A percentile compares a stretch with the other conserved stretches of the same genome.
phyloP scores from a whole-genome alignment of 208 protist genomes.

The Sergeia podlipaevii region DNA sequence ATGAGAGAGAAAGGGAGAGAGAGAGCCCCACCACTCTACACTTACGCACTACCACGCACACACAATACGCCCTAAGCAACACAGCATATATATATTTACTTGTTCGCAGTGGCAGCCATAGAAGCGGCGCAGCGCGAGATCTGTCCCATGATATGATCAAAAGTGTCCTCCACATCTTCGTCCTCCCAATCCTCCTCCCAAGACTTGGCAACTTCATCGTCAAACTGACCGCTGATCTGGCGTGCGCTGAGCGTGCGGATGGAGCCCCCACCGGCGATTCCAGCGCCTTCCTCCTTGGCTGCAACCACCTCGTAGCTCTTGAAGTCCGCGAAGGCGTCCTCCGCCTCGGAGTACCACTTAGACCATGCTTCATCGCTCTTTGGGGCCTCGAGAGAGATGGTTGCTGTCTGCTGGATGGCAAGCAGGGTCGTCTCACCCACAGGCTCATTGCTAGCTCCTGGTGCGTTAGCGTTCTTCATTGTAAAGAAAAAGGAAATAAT shows the following conservation, averaged over 20 bases:
- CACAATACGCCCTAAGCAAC: too few relatives aligned
- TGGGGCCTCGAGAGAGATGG: conserved; percentile 44
- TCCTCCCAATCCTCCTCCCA: conserved; percentile 93
- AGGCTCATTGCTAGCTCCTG: too few relatives aligned
- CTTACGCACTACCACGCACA: too few relatives aligned
- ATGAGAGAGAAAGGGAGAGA: background rate
- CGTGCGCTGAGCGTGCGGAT: conserved; percentile 75
- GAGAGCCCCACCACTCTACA: conserved; percentile 4
- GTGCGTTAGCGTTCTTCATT: too few relatives aligned
- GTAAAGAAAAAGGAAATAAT: conserved; percentile 2
- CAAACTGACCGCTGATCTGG: conserved; percentile 88
- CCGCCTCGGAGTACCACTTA: conserved; percentile 73
- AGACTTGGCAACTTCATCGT: conserved; percentile 85
- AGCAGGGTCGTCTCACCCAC: too few relatives aligned
- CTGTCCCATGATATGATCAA: conserved; percentile 82
- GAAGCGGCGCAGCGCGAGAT: conserved; percentile 60
- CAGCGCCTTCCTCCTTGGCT: conserved; percentile 8
- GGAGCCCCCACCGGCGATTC: conserved; percentile 32
- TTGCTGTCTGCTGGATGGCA: conserved; percentile 60
- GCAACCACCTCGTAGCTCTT: conserved; percentile 60
- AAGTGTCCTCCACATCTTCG: conserved; percentile 90
- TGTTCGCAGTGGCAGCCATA: conserved; percentile 25
- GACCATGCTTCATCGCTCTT: conserved; percentile 76
- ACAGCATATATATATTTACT: conserved; percentile 2
- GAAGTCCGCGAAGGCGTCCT: conserved; percentile 83